These are phyloP conservation scores for Angomonas ambiguus DNA, from an alignment of 208 protist species.

Conservation along the genomic window DNA sequence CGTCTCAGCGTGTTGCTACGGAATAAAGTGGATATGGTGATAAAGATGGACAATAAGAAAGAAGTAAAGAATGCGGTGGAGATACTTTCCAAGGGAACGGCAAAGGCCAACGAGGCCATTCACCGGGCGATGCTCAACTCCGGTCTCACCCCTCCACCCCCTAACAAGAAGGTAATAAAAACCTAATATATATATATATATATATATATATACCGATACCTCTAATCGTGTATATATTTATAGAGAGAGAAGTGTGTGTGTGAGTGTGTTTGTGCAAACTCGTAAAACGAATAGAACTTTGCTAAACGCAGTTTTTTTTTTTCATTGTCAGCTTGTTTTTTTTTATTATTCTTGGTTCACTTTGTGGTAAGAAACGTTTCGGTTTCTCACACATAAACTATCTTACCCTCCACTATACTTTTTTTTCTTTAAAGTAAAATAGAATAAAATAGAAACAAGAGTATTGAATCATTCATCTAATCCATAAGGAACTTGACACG, in stretches of 20 bases:
- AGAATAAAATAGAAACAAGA: too few species aligned
- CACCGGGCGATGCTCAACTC: slow-evolving; percentile 29
- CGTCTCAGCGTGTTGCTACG: slow-evolving; percentile 20
- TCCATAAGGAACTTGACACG: too few species aligned
- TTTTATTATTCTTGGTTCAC: slow-evolving; percentile 1
- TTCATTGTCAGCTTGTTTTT: slow-evolving; percentile 12
- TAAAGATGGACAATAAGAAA: slow-evolving; percentile 33
- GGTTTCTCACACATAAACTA: not conserved
- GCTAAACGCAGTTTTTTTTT: slow-evolving; percentile 13
- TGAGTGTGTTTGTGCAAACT: not conserved
- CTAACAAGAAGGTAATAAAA: not conserved
- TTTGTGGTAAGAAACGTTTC: not conserved
- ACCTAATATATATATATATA: slow-evolving; percentile 2
- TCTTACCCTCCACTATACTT: not conserved
- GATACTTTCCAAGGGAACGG: slow-evolving; percentile 28
- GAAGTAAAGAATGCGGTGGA: slow-evolving; percentile 33
- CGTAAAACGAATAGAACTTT: slow-evolving; percentile 4
- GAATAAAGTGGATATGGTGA: slow-evolving; percentile 28
- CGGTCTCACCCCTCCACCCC: not conserved
- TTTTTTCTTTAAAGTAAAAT: too few species aligned
- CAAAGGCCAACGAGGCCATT: slow-evolving; percentile 35
- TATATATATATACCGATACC: slow-evolving; percentile 4
- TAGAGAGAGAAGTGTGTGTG: not conserved
- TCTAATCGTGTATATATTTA: too few species aligned
- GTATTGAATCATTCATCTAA: too few species aligned